Percentiles rank a stretch among this genome's conserved stretches.
Evolutionary conservation across 345 rosid genomes (phyloP).

Genomic region (Salix purpurea): DNA sequence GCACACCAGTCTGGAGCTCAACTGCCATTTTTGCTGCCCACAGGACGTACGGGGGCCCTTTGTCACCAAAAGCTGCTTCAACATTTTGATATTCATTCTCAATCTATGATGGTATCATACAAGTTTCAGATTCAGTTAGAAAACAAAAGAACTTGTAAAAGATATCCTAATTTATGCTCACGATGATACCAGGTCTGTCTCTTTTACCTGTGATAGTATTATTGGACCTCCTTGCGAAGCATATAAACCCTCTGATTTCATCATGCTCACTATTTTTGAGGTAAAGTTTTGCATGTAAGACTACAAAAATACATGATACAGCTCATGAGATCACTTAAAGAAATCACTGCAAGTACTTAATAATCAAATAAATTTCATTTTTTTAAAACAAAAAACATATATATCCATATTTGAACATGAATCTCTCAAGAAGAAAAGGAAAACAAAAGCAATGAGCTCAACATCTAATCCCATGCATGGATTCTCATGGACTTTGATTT

Average conservation of each 20-base stretch:
- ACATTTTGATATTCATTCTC: conserved; percentile 77
- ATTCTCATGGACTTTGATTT: no score
- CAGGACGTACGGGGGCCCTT: conserved; percentile 55
- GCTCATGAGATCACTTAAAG: no score
- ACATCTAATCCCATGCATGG: no score
- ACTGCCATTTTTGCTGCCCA: conserved; percentile 81
- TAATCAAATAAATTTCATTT: no score
- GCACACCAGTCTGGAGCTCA: conserved; percentile 69
- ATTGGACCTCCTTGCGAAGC: conserved; percentile 93
- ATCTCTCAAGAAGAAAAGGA: no score
- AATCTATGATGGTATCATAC: conserved; percentile 41
- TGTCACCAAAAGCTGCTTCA: conserved; percentile 46
- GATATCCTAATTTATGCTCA: no score
- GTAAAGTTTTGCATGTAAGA: conserved; percentile 58
- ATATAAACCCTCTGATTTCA: conserved; percentile 59
- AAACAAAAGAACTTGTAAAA: no score
- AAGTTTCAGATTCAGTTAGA: not conserved
- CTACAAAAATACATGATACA: conserved; percentile 26
- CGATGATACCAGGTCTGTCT: no score
- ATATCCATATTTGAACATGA: no score
- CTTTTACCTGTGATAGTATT: conserved; percentile 59
- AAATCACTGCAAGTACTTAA: no score
- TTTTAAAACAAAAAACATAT: no score
- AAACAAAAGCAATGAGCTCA: no score
- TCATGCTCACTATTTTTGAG: conserved; percentile 51